Base-by-base conservation (phyloP, 2,329 filamentous ascomycete genomes). In the Calonectria crousiana region DNA sequence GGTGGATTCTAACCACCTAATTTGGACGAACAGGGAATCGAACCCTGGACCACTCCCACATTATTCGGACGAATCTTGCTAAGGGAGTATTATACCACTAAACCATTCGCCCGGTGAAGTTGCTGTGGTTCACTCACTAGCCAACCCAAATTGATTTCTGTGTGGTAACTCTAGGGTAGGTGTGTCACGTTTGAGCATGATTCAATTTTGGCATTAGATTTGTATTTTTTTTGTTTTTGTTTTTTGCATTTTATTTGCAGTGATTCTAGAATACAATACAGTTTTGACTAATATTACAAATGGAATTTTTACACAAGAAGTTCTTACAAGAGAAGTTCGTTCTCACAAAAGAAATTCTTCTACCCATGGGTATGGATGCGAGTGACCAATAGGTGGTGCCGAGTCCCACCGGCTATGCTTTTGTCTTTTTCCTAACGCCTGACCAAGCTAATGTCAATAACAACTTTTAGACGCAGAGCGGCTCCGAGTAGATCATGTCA, bases 351-450 rank as follows among this genome's bases (percentile, higher is more conserved):
- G 34, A 41, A 41, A 62, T 20, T 10, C 56, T 62, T 62, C 34
- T 62, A 62, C 56, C 56, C 23, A 23, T 28, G 11, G 56, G 56
- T 62, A 62, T 62, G 56, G 56, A 62, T 62, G 56, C 36, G 56
- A 62, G 41, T 41, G 56, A 20, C 8, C 18, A 41, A 9, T 6
- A 26, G 36, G 14, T 16, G n/a, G 14, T 23, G 9, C 16, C 6
- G 23, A 20, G 26, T 9, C 14, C 16, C 13, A 8, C 3, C 23
- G 16, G 9, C 34, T 20, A 23, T 23, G 6, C 13, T 26, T 38
- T n/a, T 26, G 6, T 38, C n/a, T 23, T 2, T n/a, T 38, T 9
- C 32, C 32, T 23, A 60, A 8, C 32, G 20, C 32, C 6, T 28
- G 13, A 30, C 26, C n/a, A 14, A 20, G 4, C 4, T 3, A 41